Conservation (phyloP, 2,329 filamentous ascomycete genomes). For the Stagonosporopsis rhizophila region DNA sequence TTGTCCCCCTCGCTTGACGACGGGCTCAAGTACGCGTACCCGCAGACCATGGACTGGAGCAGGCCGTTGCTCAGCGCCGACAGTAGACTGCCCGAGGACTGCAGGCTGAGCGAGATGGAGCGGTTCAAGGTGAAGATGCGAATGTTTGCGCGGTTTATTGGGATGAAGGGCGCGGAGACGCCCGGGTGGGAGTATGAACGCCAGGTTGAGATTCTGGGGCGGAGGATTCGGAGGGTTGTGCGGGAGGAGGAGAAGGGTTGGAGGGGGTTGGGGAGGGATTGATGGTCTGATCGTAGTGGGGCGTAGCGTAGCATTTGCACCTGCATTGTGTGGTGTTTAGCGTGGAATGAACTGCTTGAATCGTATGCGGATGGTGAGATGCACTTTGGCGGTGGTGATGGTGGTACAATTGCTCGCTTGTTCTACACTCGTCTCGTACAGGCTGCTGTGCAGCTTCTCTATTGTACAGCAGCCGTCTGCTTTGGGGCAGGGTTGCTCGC, state of each 20-base stretch:
- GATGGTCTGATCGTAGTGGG: conserved; percentile 2
- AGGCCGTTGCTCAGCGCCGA: conserved; percentile 48
- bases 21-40: conserved; percentile 63
- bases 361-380: background rate
- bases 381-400: background rate
- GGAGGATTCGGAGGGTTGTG: conserved; percentile 36
- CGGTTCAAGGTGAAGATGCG: conserved; percentile 65
- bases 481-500: background rate
- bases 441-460: background rate
- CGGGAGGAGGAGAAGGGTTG: conserved; percentile 27
- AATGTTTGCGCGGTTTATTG: conserved; percentile 77
- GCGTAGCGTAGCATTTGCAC: background rate
- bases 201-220: conserved; percentile 45
- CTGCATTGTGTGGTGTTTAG: background rate
- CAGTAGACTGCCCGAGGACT: conserved; percentile 23
- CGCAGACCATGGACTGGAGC: conserved; percentile 71
- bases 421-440: conserved; percentile 7
- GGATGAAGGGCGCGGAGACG: conserved; percentile 68
- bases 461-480: conserved; percentile 7
- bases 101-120: conserved; percentile 47
- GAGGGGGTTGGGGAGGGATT: conserved; percentile 14
- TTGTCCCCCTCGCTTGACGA: conserved; percentile 49
- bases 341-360: background rate
- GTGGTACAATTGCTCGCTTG: conserved; percentile 13
- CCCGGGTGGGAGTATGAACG: conserved; percentile 57